These are phyloP conservation scores for Tetrapisispora pingtungensis DNA, from an alignment of 805 yeast species.

Conservation along the genomic window DNA sequence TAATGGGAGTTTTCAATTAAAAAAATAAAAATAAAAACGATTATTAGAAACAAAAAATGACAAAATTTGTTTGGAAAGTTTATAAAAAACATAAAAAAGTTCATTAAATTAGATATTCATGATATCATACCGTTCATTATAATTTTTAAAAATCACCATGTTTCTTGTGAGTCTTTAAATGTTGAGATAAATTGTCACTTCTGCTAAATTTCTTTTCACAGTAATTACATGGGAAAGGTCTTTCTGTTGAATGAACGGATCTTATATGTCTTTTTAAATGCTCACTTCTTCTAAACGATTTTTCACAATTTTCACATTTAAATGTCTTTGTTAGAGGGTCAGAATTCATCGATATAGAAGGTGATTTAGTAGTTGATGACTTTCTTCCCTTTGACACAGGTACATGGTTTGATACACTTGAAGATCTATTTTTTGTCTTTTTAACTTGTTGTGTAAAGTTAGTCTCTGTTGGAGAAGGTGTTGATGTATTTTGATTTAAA, in stretches of 20 bases:
- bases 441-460: background rate
- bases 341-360: constrained; percentile 4
- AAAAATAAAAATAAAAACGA: background rate
- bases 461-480: background rate
- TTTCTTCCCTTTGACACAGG: constrained; percentile 7
- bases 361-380: constrained; percentile 5
- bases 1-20: no score
- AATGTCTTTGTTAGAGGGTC: constrained; percentile 29
- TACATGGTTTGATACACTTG: background rate
- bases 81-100: background rate
- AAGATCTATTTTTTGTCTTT: constrained; percentile 1
- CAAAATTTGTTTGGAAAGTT: no score
- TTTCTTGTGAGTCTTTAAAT: constrained; percentile 43
- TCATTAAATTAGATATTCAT: background rate
- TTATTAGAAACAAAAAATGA: no score
- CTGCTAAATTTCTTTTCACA: constrained; percentile 58
- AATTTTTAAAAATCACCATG: constrained; percentile 26
- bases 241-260: constrained; percentile 52
- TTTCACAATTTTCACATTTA: constrained; percentile 32
- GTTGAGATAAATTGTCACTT: constrained; percentile 59
- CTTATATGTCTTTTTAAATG: constrained; percentile 60
- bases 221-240: constrained; percentile 48
- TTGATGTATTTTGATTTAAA: background rate
- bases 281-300: constrained; percentile 50
- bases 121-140: background rate